These are phyloP conservation scores for Thymus mandschuricus DNA, from an alignment of 257 asterid genomes.

Conservation along the genomic window DNA sequence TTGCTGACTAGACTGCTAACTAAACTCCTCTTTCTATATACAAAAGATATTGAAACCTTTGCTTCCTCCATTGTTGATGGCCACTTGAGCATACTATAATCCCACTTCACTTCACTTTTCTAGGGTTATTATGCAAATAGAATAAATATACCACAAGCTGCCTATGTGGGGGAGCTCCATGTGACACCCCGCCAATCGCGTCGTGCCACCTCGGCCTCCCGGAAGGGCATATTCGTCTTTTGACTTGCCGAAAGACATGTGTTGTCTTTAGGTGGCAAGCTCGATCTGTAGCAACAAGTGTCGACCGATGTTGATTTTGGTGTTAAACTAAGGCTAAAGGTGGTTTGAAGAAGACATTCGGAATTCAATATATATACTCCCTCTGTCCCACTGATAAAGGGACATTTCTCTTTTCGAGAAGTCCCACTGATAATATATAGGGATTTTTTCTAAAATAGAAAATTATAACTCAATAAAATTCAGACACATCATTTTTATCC, in stretches of 20 bases:
- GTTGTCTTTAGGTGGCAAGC: constrained; percentile 43
- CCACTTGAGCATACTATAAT: constrained; percentile 34
- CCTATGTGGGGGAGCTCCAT: not conserved
- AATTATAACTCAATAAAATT: too few relatives aligned
- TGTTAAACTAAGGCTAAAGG: constrained; percentile 24
- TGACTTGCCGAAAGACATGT: constrained; percentile 34
- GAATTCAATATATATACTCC: too few relatives aligned
- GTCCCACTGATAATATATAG: too few relatives aligned
- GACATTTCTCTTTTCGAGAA: too few relatives aligned
- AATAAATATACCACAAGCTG: not conserved
- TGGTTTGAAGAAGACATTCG: not conserved
- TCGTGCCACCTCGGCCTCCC: not conserved
- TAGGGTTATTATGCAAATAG: not conserved
- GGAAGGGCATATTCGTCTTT: constrained; percentile 30
- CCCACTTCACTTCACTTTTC: not conserved
- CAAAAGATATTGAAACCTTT: constrained; percentile 13
- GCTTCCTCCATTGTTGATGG: constrained; percentile 33
- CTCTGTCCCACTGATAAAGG: too few relatives aligned
- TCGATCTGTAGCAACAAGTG: constrained; percentile 35
- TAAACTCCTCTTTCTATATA: constrained; percentile 4
- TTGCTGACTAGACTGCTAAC: constrained; percentile 42
- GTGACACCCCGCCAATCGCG: constrained; percentile 5
- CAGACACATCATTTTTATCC: too few relatives aligned
- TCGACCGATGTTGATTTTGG: not conserved
- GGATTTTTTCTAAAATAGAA: too few relatives aligned